phyloP scores from a whole-genome alignment of 2,329 filamentous ascomycete species.

The Fusarium irregulare region DNA sequence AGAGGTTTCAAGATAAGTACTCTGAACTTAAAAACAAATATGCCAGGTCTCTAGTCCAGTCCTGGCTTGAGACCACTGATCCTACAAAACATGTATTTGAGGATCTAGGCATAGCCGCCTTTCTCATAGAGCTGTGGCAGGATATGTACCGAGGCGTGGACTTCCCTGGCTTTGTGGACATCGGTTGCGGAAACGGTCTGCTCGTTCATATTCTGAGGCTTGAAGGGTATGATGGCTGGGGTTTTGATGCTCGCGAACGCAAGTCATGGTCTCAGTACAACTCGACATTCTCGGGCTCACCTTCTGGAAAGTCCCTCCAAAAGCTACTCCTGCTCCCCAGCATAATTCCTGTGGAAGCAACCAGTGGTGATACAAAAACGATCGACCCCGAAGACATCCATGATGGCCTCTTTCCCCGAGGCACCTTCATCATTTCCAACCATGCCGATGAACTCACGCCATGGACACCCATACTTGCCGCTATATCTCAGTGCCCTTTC shows the following conservation, averaged over 20 bases:
- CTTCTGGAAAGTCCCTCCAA: conserved; percentile 53
- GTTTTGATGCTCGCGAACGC: conserved; percentile 87
- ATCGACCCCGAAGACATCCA: conserved; percentile 51
- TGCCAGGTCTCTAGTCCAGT: conserved; percentile 74
- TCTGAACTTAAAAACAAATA: conserved; percentile 82
- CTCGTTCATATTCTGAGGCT: conserved; percentile 83
- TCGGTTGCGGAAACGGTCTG: conserved; percentile 94
- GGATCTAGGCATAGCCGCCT: conserved; percentile 89
- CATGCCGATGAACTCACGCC: conserved; percentile 96
- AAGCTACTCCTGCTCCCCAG: conserved; percentile 63
- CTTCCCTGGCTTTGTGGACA: conserved; percentile 94
- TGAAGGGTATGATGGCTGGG: conserved; percentile 88
- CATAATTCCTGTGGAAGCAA: conserved; percentile 48
- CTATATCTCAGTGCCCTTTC: conserved; percentile 80
- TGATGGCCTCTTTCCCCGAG: conserved; percentile 74
- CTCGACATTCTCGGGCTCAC: conserved; percentile 40
- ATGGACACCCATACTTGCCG: conserved; percentile 92
- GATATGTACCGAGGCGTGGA: conserved; percentile 74
- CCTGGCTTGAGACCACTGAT: conserved; percentile 89
- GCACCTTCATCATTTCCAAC: conserved; percentile 95
- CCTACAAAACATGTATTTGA: conserved; percentile 95
- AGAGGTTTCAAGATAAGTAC: conserved; percentile 84
- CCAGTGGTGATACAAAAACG: conserved; percentile 26
- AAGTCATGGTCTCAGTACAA: conserved; percentile 86
- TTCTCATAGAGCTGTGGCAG: conserved; percentile 90